These are phyloP conservation scores for Diaporthe helianthi DNA, from an alignment of 2,329 filamentous ascomycete species.

Conservation along the genomic window DNA sequence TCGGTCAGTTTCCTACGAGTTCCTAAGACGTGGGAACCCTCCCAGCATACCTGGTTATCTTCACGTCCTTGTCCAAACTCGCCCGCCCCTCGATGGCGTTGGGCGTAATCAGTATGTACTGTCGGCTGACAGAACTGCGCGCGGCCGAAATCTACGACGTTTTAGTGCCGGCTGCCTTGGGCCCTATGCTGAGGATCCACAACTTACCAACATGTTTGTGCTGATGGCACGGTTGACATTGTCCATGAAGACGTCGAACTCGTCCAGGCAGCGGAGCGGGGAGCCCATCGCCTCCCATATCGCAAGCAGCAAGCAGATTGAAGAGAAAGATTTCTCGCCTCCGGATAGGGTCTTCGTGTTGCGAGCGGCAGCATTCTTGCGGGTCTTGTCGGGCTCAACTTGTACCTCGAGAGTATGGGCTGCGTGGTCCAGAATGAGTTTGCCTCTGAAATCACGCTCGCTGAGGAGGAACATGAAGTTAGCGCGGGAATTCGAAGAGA, in stretches of 20 bases:
- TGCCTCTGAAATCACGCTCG: constrained; percentile 87
- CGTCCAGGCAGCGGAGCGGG: constrained; percentile 91
- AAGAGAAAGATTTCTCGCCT: constrained; percentile 97
- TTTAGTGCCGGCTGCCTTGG: constrained; percentile 35
- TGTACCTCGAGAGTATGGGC: constrained; percentile 78
- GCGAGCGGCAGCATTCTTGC: constrained; percentile 72
- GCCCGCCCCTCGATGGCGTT: constrained; percentile 75
- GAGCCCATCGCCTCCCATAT: constrained; percentile 99
- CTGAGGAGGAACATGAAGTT: constrained; percentile 89
- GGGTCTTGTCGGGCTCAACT: constrained; percentile 75
- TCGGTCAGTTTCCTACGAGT: background rate
- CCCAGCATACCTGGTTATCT: constrained; percentile 71
- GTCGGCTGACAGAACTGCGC: constrained; percentile 83
- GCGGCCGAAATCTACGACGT: constrained; percentile 76
- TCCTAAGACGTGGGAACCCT: background rate
- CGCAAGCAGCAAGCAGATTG: constrained; percentile 88
- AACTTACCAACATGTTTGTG: constrained; percentile 87
- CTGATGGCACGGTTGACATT: constrained; percentile 92
- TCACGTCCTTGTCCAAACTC: constrained; percentile 72
- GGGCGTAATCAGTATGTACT: constrained; percentile 96
- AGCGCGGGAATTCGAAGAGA: constrained; percentile 83
- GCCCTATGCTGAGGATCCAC: background rate
- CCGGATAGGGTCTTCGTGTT: constrained; percentile 93
- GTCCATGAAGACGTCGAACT: constrained; percentile 99
- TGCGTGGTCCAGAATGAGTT: constrained; percentile 78